Evolutionary conservation across 495 filamentous ascomycete genomes (phyloP), one percentile per base, ranked within the genome.

Genomic region (Lophiotrema nucula): DNA sequence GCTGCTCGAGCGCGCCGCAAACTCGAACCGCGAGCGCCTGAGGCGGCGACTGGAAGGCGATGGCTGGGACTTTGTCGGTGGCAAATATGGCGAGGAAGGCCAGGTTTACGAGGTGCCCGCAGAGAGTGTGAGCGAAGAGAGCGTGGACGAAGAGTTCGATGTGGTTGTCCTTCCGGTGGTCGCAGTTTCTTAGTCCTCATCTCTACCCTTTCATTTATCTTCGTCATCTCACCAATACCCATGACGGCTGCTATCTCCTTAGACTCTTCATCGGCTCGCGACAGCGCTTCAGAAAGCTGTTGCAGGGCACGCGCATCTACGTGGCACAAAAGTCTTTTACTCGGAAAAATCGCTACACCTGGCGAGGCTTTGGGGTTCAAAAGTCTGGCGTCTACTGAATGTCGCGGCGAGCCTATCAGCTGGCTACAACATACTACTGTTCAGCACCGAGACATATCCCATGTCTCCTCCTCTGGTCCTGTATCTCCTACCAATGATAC

Each of bases 101-200:
- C 10, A 43, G 18, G 39, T 21, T 22, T 26, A 38, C 2, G 27
- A 25, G n/a, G 12, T 4, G 11, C 31, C 25, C 0, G 5, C 11
- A 5, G 41, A 31, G 18, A 52, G 26, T 28, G 53, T 23, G 21
- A 46, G 44, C n/a, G 59, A 56, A 18, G 59, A 57, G 52, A 62
- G 59, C 22, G 53, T 62, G 21, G 59, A 62, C 23, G 59, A 62
- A 27, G 59, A 62, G 53, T 62, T 62, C 43, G 59, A 62, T 53
- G 59, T 62, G 3, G 59, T 62, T 16, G 53, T 62, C 18, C 21
- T 62, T 12, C 15, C 12, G 1, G 37, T 57, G 13, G 23, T n/a
- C 13, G 26, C 15, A 16, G 53, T 25, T 3, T 4, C 44, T 48
- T 57, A n/a, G 4, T 31, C 33, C 23, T 26, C 19, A 3, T 28